Base-by-base conservation (phyloP, 345 rosid species). In the Microcos paniculata region DNA sequence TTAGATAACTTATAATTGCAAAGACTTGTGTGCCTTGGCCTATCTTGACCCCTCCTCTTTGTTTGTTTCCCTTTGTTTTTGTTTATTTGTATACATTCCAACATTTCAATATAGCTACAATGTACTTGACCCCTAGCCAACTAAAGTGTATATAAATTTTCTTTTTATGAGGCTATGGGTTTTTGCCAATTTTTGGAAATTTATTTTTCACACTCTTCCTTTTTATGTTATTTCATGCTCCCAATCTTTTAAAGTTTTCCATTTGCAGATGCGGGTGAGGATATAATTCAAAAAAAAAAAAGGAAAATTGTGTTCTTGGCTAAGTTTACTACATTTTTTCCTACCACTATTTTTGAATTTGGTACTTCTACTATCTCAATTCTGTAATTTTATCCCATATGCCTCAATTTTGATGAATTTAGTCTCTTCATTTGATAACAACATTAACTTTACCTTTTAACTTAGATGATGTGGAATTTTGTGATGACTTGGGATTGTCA, bases 1-100 rank as follows among this genome's bases (percentile, higher is more conserved):
- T 51, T 51, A 61, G 46, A 51, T 52, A 70, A 70, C 73, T 70
- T 51, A 70, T 52, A 31, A 70, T 70, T 51, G 61, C 61, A 19
- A 70, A 70, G 61, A 70, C 45, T 68, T 70, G 61, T 51, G 42
- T 53, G 45, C 40, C 40, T 3, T 35, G 40, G 6, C 40, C 40
- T 35, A 7, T n/a, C n/a, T n/a, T n/a, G n/a, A n/a, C n/a, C 3
- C 19, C 26, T 33, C 30, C 73, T 11, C 61, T 51, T 61, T 70
- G 73, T 51, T 70, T 70, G 58, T 70, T 70, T 70, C 61, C 8
- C 46, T 14, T 3, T 70, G 46, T 31, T 52, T 31, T 70, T 31
- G 18, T 70, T 51, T 52, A 49, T 48, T 67, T 68, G 42, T 30
- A 31, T n/a, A 12, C 53, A 16, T 69, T 67, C 24, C 33, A 24